Evolutionary conservation across 1,284 basidiomycete genomes (phyloP).

Genomic region (Ganoderma lucidum): DNA sequence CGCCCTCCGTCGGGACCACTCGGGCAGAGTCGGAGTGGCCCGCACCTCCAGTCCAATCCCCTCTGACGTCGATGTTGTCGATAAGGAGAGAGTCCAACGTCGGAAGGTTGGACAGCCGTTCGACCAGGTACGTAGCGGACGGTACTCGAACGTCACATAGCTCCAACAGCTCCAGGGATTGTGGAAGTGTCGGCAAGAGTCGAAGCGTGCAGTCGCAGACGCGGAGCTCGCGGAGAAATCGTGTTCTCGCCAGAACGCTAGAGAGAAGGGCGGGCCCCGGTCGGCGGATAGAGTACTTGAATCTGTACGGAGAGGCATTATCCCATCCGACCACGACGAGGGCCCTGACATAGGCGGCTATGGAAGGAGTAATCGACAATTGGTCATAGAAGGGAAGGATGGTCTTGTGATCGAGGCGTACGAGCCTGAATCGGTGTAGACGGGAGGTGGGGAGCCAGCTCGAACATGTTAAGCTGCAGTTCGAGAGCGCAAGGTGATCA

Average conservation of each 20-base stretch:
- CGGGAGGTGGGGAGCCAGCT: constrained; percentile 5
- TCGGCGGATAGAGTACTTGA: constrained; percentile 1
- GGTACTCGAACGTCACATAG: constrained; percentile 3
- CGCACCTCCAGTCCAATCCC: background rate
- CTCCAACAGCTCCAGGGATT: background rate
- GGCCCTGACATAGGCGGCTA: background rate
- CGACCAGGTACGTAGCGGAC: background rate
- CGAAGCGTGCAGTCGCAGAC: background rate
- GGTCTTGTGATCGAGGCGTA: constrained; percentile 3
- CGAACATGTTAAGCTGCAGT: constrained; percentile 1
- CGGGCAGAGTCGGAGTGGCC: background rate
- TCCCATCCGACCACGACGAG: constrained; percentile 3
- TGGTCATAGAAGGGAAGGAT: background rate
- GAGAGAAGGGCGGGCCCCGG: background rate
- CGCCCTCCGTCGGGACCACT: background rate
- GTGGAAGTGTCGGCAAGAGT: background rate
- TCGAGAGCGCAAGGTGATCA: background rate
- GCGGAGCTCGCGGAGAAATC: background rate
- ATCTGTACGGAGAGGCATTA: constrained; percentile 3
- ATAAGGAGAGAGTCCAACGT: background rate
- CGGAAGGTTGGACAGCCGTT: background rate
- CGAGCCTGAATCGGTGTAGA: background rate
- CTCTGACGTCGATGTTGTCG: constrained; percentile 7
- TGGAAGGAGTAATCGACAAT: background rate
- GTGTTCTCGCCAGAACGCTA: background rate